phyloP scores from a whole-genome alignment of 495 filamentous ascomycete species.

The Podospora appendiculata region DNA sequence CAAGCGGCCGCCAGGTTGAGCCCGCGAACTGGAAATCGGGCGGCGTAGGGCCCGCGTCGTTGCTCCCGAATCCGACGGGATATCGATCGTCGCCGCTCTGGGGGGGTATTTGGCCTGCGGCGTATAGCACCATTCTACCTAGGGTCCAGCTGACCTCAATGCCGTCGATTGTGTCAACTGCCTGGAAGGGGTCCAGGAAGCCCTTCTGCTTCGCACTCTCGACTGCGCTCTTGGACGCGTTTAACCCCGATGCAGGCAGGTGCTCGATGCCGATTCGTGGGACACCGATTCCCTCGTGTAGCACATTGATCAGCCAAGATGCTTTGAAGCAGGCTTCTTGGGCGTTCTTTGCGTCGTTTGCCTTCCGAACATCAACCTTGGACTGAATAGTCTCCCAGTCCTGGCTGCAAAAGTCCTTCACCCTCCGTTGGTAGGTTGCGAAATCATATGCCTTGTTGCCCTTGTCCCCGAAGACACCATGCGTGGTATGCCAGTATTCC shows the following conservation, averaged over 20 bases:
- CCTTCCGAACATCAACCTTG: constrained; percentile 51
- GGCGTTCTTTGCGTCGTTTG: constrained; percentile 56
- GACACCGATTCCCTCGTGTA: constrained; percentile 93
- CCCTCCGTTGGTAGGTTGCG: constrained; percentile 77
- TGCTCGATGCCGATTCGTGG: constrained; percentile 79
- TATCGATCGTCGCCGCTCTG: constrained; percentile 43
- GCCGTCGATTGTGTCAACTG: constrained; percentile 84
- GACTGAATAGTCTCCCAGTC: constrained; percentile 69
- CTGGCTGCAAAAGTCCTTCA: constrained; percentile 76
- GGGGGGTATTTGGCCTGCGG: constrained; percentile 75
- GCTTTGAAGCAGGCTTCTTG: constrained; percentile 95
- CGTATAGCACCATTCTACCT: constrained; percentile 96
- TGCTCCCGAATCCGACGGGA: constrained; percentile 89
- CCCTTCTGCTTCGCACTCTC: constrained; percentile 68
- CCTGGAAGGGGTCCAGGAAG: constrained; percentile 82
- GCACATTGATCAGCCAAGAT: constrained; percentile 91
- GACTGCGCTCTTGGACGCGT: constrained; percentile 67
- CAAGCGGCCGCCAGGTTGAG: constrained; percentile 40
- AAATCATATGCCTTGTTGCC: constrained; percentile 88
- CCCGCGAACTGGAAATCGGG: constrained; percentile 81
- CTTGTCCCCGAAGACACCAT: constrained; percentile 80
- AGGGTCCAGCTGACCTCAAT: constrained; percentile 98
- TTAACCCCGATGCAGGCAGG: constrained; percentile 28
- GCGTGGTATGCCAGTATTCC: constrained; percentile 98
- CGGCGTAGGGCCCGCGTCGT: constrained; percentile 48